phyloP scores from a whole-genome alignment of 176 grass and related monocot genomes.

The Bromus sterilis region DNA sequence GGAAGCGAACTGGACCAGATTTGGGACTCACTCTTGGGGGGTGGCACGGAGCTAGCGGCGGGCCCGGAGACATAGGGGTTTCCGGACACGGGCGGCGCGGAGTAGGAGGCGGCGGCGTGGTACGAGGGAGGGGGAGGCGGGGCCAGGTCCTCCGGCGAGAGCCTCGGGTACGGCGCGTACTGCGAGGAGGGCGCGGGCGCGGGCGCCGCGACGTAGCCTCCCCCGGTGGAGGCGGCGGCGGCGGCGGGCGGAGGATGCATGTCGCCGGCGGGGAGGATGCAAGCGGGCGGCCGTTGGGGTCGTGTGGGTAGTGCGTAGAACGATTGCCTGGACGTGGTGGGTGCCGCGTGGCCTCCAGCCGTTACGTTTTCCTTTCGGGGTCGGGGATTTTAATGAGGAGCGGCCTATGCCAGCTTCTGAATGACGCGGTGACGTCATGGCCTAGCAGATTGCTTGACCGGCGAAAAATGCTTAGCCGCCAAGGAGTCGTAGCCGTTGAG shows the following conservation, averaged over 20 bases:
- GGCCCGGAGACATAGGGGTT: slow-evolving; percentile 76
- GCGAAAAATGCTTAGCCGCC: slow-evolving; percentile 23
- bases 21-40: slow-evolving; percentile 49
- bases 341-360: background rate
- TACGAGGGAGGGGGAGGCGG: slow-evolving; percentile 48
- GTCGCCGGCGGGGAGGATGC: slow-evolving; percentile 1
- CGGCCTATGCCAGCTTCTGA: background rate
- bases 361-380: background rate
- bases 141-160: slow-evolving; percentile 38
- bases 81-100: slow-evolving; percentile 36
- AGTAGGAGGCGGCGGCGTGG: slow-evolving; percentile 28
- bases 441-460: background rate
- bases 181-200: background rate
- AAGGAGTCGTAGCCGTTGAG: background rate
- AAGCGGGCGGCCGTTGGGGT: background rate
- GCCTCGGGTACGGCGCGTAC: slow-evolving; percentile 48
- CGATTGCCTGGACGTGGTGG: slow-evolving; percentile 3
- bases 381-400: background rate
- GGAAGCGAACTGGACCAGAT: background rate
- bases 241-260: slow-evolving; percentile 53
- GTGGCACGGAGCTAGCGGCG: slow-evolving; percentile 12
- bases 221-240: slow-evolving; percentile 14
- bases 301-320: background rate
- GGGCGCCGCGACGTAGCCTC: background rate
- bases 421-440: background rate